Evolutionary conservation across 1,284 basidiomycete genomes (phyloP).

Genomic region (Peniophora sp.): DNA sequence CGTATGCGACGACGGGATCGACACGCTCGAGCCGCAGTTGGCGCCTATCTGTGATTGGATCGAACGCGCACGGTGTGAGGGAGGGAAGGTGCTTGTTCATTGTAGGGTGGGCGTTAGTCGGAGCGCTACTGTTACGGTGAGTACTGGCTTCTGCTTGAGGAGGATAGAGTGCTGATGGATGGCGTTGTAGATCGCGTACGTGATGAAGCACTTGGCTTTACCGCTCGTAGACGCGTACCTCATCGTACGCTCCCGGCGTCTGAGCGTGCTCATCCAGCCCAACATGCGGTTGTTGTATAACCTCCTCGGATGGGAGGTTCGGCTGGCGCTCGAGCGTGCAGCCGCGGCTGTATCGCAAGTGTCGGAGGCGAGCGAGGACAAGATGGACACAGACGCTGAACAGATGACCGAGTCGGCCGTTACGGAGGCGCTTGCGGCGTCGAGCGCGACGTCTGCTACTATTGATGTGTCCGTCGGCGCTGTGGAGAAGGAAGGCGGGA

Average conservation of each 20-base stretch:
- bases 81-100: slow-evolving; percentile 91
- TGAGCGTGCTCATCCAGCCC: slow-evolving; percentile 88
- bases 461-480: too few species aligned
- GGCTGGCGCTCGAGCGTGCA: slow-evolving; percentile 59
- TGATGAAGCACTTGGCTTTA: slow-evolving; percentile 89
- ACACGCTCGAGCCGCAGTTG: slow-evolving; percentile 85
- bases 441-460: too few species aligned
- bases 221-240: slow-evolving; percentile 91
- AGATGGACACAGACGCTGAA: too few species aligned
- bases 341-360: background rate
- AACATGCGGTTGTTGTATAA: slow-evolving; percentile 93
- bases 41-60: slow-evolving; percentile 90
- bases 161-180: slow-evolving; percentile 1
- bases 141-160: slow-evolving; percentile 19
- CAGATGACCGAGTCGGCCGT: too few species aligned
- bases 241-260: slow-evolving; percentile 75
- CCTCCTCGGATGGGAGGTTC: slow-evolving; percentile 88
- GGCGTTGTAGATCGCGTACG: slow-evolving; percentile 73
- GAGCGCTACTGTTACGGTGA: slow-evolving; percentile 84
- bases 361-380: too few species aligned
- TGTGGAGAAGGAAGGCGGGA: too few species aligned
- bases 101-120: slow-evolving; percentile 93
- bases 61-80: slow-evolving; percentile 72
- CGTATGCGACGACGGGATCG: slow-evolving; percentile 93
- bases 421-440: too few species aligned